Base-by-base conservation (phyloP, 176 grass and related monocot genomes). In the Zea luxurians region DNA sequence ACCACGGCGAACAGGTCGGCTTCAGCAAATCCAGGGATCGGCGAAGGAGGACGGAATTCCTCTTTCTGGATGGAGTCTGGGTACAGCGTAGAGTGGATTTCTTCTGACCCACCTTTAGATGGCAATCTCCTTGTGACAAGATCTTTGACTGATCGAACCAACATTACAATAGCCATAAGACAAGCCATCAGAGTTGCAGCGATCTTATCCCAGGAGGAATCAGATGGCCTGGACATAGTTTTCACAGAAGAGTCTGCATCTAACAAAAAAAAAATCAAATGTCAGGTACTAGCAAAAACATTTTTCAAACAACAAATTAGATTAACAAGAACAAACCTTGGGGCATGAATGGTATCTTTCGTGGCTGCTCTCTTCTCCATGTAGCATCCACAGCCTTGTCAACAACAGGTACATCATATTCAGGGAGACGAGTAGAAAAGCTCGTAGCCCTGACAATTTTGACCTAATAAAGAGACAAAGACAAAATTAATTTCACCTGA, bases 331-430 rank as follows among this genome's bases (percentile, higher is more conserved):
- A 61, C 41, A 21, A 59, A 95, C 96, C 90, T 91, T 90, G 90
- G 37, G 58, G 66, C 44, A 34, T 21, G 21, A 73, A 61, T 3
- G 78, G 55, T 37, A 12, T 64, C 58, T 81, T 80, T 62, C 50
- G 73, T 71, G 85, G 71, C 64, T 83, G 52, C 61, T 95, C 87
- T 81, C 81, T 95, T 73, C 86, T 99, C 83, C 90, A 95, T 77
- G 79, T 87, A 52, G 86, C 79, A 93, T 93, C 90, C 13, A 99
- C 96, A 85, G 83, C 92, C 84, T 95, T 99, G 82, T 99, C 92
- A 66, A 99, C 78, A 0, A 99, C 86, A 83, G 96, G 92, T 87
- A 99, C 37, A 35, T 95, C 96, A 61, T 87, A 87, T 78, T 89
- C 88, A 44, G 83, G 86, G 61, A 89, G 82, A 40, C 86, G 81